Evolutionary conservation across 2,329 filamentous ascomycete species (phyloP).

Genomic region (Phoma sp.): DNA sequence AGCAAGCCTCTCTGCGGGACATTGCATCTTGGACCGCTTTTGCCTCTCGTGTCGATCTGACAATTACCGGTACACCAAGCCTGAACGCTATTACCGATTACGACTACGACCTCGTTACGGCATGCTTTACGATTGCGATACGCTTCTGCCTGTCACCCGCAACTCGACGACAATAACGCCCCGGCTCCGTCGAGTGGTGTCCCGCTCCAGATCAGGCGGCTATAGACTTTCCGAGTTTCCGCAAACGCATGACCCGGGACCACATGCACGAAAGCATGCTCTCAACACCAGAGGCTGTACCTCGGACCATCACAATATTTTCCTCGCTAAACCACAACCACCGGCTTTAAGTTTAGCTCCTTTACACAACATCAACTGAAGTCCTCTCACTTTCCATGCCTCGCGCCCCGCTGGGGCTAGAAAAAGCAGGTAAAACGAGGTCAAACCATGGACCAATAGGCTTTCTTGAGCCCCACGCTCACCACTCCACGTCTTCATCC

Average conservation of each 20-base stretch:
- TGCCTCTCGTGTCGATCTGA: slow-evolving; percentile 14
- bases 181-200: not conserved
- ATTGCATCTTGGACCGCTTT: slow-evolving; percentile 10
- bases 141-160: slow-evolving; percentile 13
- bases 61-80: not conserved
- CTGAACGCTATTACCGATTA: slow-evolving; percentile 8
- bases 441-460: slow-evolving; percentile 3
- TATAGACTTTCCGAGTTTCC: not conserved
- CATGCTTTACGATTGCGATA: slow-evolving; percentile 6
- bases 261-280: slow-evolving; percentile 6
- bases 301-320: slow-evolving; percentile 8
- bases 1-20: slow-evolving; percentile 16
- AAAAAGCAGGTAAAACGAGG: slow-evolving; percentile 37
- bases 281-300: slow-evolving; percentile 16
- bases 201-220: not conserved
- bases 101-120: slow-evolving; percentile 14
- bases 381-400: slow-evolving; percentile 13
- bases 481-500: slow-evolving; percentile 12
- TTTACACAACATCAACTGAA: slow-evolving; percentile 22
- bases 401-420: slow-evolving; percentile 19
- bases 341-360: slow-evolving; percentile 36
- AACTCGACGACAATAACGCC: slow-evolving; percentile 1
- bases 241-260: not conserved
- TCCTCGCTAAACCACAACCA: slow-evolving; percentile 19
- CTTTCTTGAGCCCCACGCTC: slow-evolving; percentile 7